These are phyloP conservation scores for Cryphonectria carpinicola DNA, from an alignment of 2,329 filamentous ascomycete species.

Conservation along the genomic window DNA sequence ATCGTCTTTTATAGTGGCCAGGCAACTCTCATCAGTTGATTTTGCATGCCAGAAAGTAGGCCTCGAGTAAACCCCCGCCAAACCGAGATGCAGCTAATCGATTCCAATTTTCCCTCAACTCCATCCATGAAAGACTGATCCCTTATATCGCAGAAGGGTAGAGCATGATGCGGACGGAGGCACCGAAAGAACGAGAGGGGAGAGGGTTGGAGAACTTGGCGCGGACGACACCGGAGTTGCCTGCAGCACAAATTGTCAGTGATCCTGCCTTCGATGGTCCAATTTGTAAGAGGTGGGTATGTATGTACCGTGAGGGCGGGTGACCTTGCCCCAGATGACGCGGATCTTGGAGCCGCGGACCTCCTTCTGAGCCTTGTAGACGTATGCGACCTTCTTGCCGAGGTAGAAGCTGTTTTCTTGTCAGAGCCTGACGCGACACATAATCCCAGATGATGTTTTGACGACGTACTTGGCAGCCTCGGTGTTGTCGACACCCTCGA, in stretches of 20 bases:
- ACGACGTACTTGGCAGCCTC: conserved; percentile 79
- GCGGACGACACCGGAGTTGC: conserved; percentile 97
- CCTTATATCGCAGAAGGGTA: conserved; percentile 97
- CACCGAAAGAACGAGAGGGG: conserved; percentile 94
- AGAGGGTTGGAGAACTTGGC: conserved; percentile 97
- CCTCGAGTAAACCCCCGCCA: conserved; percentile 26
- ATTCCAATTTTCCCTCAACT: conserved; percentile 34
- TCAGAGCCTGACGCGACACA: conserved; percentile 32
- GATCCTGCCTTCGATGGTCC: conserved; percentile 16
- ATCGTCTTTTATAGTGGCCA: conserved; percentile 26
- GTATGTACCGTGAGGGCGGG: conserved; percentile 83
- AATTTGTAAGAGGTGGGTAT: conserved; percentile 18
- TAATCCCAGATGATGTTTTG: conserved; percentile 24
- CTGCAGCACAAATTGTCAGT: conserved; percentile 46
- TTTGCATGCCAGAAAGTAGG: conserved; percentile 31
- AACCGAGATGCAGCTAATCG: conserved; percentile 34
- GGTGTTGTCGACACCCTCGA: conserved; percentile 94
- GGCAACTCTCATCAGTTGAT: conserved; percentile 30
- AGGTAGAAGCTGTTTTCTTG: conserved; percentile 76
- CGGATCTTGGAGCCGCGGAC: conserved; percentile 97
- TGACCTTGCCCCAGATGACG: conserved; percentile 99
- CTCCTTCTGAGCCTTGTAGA: conserved; percentile 95
- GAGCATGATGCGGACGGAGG: conserved; percentile 94
- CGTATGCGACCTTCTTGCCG: conserved; percentile 98
- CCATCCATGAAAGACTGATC: conserved; percentile 42